Evolutionary conservation across 768 basidiomycete species (phyloP).

Genomic region (Trametes elegans): DNA sequence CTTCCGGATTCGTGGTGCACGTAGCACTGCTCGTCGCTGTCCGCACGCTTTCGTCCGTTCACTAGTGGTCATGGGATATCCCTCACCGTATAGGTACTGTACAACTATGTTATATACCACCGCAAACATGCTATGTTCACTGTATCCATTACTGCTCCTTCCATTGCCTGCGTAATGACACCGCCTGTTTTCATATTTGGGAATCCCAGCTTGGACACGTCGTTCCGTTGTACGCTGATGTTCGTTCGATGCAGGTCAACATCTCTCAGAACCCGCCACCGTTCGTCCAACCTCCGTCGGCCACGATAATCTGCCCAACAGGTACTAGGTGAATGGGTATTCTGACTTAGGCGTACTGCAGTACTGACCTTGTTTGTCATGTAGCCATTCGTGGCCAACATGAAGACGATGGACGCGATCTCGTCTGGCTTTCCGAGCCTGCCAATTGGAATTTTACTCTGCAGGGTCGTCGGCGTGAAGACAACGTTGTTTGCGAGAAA

Average conservation of each 20-base stretch:
- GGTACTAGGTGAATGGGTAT: not conserved
- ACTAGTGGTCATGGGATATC: slow-evolving; percentile 1
- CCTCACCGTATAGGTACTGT: slow-evolving; percentile 15
- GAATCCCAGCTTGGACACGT: not conserved
- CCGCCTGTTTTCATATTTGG: not conserved
- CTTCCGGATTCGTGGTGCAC: not conserved
- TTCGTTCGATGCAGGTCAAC: not conserved
- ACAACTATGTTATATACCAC: slow-evolving; percentile 11
- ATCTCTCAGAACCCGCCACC: slow-evolving; percentile 38
- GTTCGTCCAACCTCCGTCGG: slow-evolving; percentile 45
- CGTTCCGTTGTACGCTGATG: not conserved
- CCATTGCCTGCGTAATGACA: not conserved
- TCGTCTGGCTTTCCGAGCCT: slow-evolving; percentile 50
- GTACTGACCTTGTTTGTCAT: slow-evolving; percentile 54
- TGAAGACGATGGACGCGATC: slow-evolving; percentile 49
- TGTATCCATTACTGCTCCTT: slow-evolving; percentile 14
- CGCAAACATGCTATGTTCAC: slow-evolving; percentile 7
- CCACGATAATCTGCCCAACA: slow-evolving; percentile 40
- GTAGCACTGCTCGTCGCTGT: slow-evolving; percentile 1
- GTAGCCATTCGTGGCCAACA: slow-evolving; percentile 49
- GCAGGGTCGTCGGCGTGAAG: not conserved
- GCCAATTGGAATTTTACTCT: slow-evolving; percentile 50
- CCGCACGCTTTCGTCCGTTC: slow-evolving; percentile 1
- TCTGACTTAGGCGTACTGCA: not conserved
- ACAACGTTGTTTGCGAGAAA: not conserved